phyloP scores from a whole-genome alignment of 2,329 filamentous ascomycete genomes.

The Colletotrichum cuscutae region DNA sequence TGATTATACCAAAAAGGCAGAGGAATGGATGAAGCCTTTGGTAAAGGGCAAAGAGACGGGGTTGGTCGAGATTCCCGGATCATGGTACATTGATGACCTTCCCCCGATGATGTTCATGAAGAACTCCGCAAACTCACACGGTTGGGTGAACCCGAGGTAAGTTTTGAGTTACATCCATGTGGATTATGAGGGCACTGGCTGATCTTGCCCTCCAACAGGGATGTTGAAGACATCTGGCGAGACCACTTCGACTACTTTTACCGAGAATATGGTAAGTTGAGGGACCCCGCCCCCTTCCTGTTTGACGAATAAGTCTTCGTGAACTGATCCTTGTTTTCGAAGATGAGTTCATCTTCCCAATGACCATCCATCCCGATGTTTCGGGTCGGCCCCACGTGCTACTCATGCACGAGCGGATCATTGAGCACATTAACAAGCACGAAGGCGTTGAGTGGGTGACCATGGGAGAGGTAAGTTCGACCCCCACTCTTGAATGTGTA shows the following conservation, averaged over 20 bases:
- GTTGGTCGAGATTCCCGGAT: conserved; percentile 72
- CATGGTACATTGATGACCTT: conserved; percentile 72
- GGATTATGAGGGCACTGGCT: rapidly evolving
- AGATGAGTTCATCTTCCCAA: conserved; percentile 81
- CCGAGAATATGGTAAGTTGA: conserved; percentile 64
- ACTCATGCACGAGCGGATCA: conserved; percentile 77
- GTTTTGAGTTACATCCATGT: not conserved
- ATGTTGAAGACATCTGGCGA: conserved; percentile 72
- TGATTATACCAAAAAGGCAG: conserved; percentile 70
- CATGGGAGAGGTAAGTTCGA: conserved; percentile 63
- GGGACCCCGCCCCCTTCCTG: too few relatives aligned
- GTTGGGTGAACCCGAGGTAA: conserved; percentile 61
- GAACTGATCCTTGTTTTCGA: not conserved
- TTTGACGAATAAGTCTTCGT: too few relatives aligned
- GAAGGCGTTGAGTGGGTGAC: conserved; percentile 73
- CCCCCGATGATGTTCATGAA: conserved; percentile 81
- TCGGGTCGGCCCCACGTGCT: conserved; percentile 77
- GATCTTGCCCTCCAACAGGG: conserved; percentile 37
- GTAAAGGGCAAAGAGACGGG: conserved; percentile 68
- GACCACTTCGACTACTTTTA: conserved; percentile 81
- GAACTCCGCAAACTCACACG: conserved; percentile 70
- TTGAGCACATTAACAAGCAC: conserved; percentile 74
- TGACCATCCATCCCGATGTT: conserved; percentile 81
- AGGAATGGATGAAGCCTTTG: conserved; percentile 75
- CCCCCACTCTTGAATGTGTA: too few relatives aligned